Base-by-base conservation (phyloP, 306 rosid genomes). In the Luffa acutangula region DNA sequence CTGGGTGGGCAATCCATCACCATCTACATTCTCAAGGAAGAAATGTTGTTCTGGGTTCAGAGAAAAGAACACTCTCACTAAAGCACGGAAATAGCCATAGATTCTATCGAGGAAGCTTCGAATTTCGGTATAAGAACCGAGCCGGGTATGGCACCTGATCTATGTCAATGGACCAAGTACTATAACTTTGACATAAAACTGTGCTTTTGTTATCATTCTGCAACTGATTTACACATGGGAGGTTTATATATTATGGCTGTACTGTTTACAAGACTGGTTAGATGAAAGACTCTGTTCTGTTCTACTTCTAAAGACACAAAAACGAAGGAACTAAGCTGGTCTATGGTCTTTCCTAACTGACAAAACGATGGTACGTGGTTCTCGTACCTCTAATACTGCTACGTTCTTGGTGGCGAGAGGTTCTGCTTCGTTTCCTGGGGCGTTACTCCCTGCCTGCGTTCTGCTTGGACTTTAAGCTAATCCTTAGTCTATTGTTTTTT, bases 131-230 rank as follows among this genome's bases (percentile, higher is more conserved):
- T 33, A 20, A 5, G 31, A 71, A 71, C 41, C 21, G 36, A 31
- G 3, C 34, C n/a, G 15, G 9, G 13, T 21, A 13, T 12, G 9
- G 54, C 15, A 1, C 13, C 42, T 3, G 43, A 72, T 48, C 77
- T 31, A 63, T 63, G 77, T 74, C 58, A 17, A 74, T 74, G 46
- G 31, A 74, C 46, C 0, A 3, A 31, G 31, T 33, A 6, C 4
- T 17, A 33, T 33, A 49, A 74, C 78, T 74, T 74, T 15, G 78
- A 52, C 78, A 74, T 52, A 74, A 74, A 53, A 74, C 78, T 74
- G 31, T 25, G 46, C 62, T 33, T 48, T 31, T 5, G 56, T 14
- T 48, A 46, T n/a, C 36, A 20, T 71, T 46, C 76, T 45, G 39
- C 56, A 21, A 71, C 76, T 71, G 56, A 45, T 71, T 71, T 72